Evolutionary conservation across 352 stramenopile species (phyloP).

Genomic region (Phytophthora litchii): DNA sequence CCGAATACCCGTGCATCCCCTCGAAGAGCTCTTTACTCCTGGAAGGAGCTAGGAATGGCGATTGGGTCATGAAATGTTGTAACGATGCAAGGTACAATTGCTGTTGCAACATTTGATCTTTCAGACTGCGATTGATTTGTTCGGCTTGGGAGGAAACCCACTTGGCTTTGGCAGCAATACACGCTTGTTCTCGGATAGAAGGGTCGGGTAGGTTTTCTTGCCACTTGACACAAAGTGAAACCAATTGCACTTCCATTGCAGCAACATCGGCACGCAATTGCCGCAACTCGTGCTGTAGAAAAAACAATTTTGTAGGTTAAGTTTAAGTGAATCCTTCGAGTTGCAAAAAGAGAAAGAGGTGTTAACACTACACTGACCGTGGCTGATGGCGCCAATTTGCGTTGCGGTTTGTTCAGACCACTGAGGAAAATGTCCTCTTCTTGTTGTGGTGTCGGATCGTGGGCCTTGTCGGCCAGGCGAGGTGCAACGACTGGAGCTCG

Average conservation of each 20-base stretch:
- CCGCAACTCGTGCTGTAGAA: constrained; percentile 54
- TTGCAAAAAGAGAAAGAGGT: too few species aligned
- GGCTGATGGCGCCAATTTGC: constrained; percentile 40
- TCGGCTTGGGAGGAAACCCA: constrained; percentile 58
- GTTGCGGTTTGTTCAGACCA: constrained; percentile 34
- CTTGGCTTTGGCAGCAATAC: constrained; percentile 56
- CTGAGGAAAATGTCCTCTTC: constrained; percentile 46
- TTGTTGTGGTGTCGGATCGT: neutral
- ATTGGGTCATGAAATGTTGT: constrained; percentile 57
- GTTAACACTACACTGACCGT: constrained; percentile 28
- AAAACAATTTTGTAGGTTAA: neutral
- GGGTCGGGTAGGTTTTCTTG: constrained; percentile 39
- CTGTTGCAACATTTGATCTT: constrained; percentile 65
- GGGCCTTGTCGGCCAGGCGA: constrained; percentile 2
- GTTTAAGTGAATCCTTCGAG: too few species aligned
- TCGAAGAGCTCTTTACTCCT: constrained; percentile 65
- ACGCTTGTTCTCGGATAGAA: constrained; percentile 41
- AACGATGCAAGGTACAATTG: constrained; percentile 69
- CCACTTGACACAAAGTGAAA: constrained; percentile 53
- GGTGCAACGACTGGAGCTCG: neutral
- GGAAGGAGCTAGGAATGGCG: constrained; percentile 47
- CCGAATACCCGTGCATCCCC: constrained; percentile 45
- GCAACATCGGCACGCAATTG: constrained; percentile 50
- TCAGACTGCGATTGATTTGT: constrained; percentile 53
- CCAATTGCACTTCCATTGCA: constrained; percentile 47